phyloP scores from a whole-genome alignment of 2,329 filamentous ascomycete genomes.

The Chaetomium olivaceum region DNA sequence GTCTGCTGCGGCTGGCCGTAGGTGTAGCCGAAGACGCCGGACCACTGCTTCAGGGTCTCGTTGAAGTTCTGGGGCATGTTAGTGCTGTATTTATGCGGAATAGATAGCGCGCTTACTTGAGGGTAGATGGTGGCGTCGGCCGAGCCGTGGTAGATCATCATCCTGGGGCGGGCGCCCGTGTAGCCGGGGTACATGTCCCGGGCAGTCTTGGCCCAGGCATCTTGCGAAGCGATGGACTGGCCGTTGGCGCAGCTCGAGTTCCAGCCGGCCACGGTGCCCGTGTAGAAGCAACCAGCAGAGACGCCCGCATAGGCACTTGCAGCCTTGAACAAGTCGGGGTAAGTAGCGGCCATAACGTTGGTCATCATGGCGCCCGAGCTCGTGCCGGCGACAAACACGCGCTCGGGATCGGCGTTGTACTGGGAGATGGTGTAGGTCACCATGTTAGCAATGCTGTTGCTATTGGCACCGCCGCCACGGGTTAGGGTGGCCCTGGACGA shows the following conservation, averaged over 20 bases:
- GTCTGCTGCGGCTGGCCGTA: slow-evolving; percentile 33
- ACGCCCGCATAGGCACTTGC: slow-evolving; percentile 55
- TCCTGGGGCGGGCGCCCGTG: slow-evolving; percentile 43
- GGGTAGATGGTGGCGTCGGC: slow-evolving; percentile 41
- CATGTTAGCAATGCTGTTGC: slow-evolving; percentile 56
- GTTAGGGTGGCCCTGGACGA: slow-evolving; percentile 51
- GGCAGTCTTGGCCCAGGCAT: slow-evolving; percentile 45
- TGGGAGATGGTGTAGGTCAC: slow-evolving; percentile 50
- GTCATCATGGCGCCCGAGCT: slow-evolving; percentile 58
- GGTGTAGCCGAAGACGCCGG: slow-evolving; percentile 45
- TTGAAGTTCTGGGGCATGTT: slow-evolving; percentile 41
- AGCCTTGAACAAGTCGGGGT: slow-evolving; percentile 56
- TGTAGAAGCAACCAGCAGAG: slow-evolving; percentile 56
- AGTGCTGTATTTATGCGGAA: too few relatives aligned
- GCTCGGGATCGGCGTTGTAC: slow-evolving; percentile 50
- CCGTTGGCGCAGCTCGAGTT: slow-evolving; percentile 57
- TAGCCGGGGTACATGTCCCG: slow-evolving; percentile 54
- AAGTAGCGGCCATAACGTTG: slow-evolving; percentile 53
- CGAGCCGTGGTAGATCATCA: slow-evolving; percentile 42
- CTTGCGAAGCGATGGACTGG: slow-evolving; percentile 44
- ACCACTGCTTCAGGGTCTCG: slow-evolving; percentile 50
- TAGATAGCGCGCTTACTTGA: too few relatives aligned
- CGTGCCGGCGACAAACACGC: slow-evolving; percentile 51
- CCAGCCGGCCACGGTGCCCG: slow-evolving; percentile 48
- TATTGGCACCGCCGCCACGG: slow-evolving; percentile 54